Evolutionary conservation across 768 basidiomycete species (phyloP), one percentile per base, ranked within the genome.

Genomic region (Pisolithus tinctorius): DNA sequence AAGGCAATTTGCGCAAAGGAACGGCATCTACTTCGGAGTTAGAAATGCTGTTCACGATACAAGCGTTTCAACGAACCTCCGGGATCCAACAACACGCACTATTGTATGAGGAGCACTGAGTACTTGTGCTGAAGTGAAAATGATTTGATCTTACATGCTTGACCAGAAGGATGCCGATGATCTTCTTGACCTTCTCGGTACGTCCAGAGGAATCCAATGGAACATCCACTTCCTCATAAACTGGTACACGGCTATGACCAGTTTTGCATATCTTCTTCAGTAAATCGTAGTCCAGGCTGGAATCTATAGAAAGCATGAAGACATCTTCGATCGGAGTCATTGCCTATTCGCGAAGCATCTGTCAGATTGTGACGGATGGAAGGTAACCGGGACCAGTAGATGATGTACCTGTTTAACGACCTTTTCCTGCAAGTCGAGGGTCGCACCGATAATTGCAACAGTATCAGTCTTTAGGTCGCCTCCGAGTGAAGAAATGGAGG

Each of bases 401-500:
- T 14, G 40, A 45, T 17, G 52, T 27, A 79, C 81, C 73, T 86
- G 84, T 57, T 69, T 75, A 30, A 88, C 86, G 34, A 85, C 84
- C 63, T 93, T 94, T 60, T 88, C 88, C 62, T 94, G 92, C 13
- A 95, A 68, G 63, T 93, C 92, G 23, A 95, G 79, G 0, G 90
- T 90, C 1, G 88, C 88, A 16, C 91, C 90, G 37, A 93, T 92
- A 64, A 94, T 93, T 1, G 84, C 83, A 47, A 93, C 88, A 0
- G 92, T 94, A 62, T 94, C 92, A 1, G 71, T 79, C 60, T 89
- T 86, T 41, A 94, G 72, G 63, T 95, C 93, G 10, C 93, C 93
- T 11, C 90, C 91, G 52, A 84, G 84, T 0, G 83, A 74, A 5
- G 79, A 84, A 30, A 76, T 76, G 0, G 78, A 80, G 2, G 83